Evolutionary conservation across 495 filamentous ascomycete species (phyloP).

Genomic region (Hypomontagnella submonticulosa): DNA sequence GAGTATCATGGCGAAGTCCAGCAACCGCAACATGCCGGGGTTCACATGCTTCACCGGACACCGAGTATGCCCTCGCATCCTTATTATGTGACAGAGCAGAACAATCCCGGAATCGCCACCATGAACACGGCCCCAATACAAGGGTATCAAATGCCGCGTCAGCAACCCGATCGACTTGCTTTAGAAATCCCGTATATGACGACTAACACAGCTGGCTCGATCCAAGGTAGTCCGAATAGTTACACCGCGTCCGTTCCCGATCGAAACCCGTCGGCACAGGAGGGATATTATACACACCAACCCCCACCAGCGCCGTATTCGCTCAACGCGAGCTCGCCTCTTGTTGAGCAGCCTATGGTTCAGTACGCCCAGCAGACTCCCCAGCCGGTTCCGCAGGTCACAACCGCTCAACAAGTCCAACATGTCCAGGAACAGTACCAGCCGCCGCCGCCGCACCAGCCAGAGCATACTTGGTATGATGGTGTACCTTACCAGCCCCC

Average conservation of each 20-base stretch:
- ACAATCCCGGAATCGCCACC: conserved; percentile 63
- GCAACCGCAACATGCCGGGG: conserved; percentile 44
- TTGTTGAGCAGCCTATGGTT: conserved; percentile 49
- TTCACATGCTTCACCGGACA: conserved; percentile 54
- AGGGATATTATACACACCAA: conserved; percentile 59
- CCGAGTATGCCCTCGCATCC: conserved; percentile 55
- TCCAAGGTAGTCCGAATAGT: conserved; percentile 62
- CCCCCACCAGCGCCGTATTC: conserved; percentile 56
- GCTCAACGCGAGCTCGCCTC: conserved; percentile 52
- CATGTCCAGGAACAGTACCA: background rate
- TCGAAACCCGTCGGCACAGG: conserved; percentile 56
- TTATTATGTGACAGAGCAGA: conserved; percentile 63
- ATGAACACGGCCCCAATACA: conserved; percentile 61
- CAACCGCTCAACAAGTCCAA: conserved; percentile 32
- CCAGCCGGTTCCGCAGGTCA: conserved; percentile 26
- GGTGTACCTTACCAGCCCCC: conserved; percentile 56
- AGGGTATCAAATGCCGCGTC: conserved; percentile 57
- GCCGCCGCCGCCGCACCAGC: conserved; percentile 41
- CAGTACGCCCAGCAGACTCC: conserved; percentile 48
- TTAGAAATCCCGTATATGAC: conserved; percentile 59
- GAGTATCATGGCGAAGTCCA: conserved; percentile 53
- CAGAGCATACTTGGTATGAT: conserved; percentile 56
- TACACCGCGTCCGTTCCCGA: conserved; percentile 61
- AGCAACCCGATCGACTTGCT: conserved; percentile 53
- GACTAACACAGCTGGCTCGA: conserved; percentile 49